Base-by-base conservation (phyloP, 2,329 filamentous ascomycete genomes). In the Calonectria leucothoes region DNA sequence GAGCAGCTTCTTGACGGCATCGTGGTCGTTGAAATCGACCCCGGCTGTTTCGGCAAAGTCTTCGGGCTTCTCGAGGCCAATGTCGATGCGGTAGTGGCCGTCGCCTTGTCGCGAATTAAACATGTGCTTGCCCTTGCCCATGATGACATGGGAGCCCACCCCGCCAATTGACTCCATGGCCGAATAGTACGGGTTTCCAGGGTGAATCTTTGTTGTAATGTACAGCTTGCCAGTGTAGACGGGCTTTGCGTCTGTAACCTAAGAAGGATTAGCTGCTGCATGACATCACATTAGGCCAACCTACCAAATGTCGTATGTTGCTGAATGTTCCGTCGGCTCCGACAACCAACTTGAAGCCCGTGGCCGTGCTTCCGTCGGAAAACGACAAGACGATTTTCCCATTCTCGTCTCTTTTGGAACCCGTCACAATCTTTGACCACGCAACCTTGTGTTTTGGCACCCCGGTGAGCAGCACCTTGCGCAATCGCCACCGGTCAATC, bases 101-200 rank as follows among this genome's bases (percentile, higher is more conserved):
- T 59, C 52, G 6, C 52, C 31, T n/a, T 59, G 52, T 4, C 52
- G 52, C 20, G 52, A 59, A 20, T 59, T 59, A n/a, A 59, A 59
- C 52, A 59, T 59, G 52, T 59, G 52, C 20, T 59, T 59, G 20
- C 52, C 52, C n/a, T 59, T n/a, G 52, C 52, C 52, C 52, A 59
- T 59, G 52, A 35, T 35, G 23, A 59, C n/a, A n/a, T 37, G 33
- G n/a, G 52, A 59, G 4, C 52, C 52, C 5, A 33, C 52, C 23
- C 33, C 52, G 14, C 31, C 49, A 27, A 52, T 27, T 4, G 31
- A 33, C 31, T 59, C 31, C 10, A 59, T 37, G 5, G 31, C 33
- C 2, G 17, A 7, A 33, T 59, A 37, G 23, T 37, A 59, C 14
- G 52, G 52, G 52, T 59, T 59, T 17, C 52, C 52, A 7, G 33